Conservation (phyloP, 768 basidiomycete genomes). For the Rhizopogon vesiculosus region DNA sequence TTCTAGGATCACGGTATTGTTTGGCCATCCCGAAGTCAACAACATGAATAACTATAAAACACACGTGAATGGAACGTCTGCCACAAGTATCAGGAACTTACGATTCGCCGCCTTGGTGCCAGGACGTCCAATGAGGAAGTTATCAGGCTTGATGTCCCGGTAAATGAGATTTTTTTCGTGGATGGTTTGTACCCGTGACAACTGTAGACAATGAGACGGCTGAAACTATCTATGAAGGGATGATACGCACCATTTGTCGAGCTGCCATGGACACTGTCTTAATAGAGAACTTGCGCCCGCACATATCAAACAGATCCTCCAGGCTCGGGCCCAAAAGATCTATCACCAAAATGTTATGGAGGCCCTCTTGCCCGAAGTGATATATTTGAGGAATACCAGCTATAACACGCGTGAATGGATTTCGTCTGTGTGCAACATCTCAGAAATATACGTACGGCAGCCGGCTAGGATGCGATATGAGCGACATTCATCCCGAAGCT, state of each 20-base stretch:
- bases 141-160: slow-evolving; percentile 99
- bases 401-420: slow-evolving; percentile 30
- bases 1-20: slow-evolving; percentile 98
- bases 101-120: slow-evolving; percentile 86
- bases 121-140: slow-evolving; percentile 94
- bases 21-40: slow-evolving; percentile 99
- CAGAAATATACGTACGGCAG: slow-evolving; percentile 61
- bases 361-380: slow-evolving; percentile 98
- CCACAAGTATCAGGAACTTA: slow-evolving; percentile 24
- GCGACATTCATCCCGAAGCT: slow-evolving; percentile 96
- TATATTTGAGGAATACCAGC: slow-evolving; percentile 99
- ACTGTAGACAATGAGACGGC: slow-evolving; percentile 37
- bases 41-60: slow-evolving; percentile 69
- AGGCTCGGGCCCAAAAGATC: slow-evolving; percentile 95
- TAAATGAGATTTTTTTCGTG: slow-evolving; percentile 99
- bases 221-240: neutral
- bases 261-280: slow-evolving; percentile 99
- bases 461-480: slow-evolving; percentile 90
- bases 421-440: slow-evolving; percentile 4
- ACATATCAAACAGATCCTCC: slow-evolving; percentile 99
- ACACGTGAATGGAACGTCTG: neutral
- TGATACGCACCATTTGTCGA: slow-evolving; percentile 78
- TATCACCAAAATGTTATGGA: slow-evolving; percentile 98
- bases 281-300: slow-evolving; percentile 93
- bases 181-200: slow-evolving; percentile 94